phyloP scores from a whole-genome alignment of 306 rosid species.

The Pyrus pyrifolia region DNA sequence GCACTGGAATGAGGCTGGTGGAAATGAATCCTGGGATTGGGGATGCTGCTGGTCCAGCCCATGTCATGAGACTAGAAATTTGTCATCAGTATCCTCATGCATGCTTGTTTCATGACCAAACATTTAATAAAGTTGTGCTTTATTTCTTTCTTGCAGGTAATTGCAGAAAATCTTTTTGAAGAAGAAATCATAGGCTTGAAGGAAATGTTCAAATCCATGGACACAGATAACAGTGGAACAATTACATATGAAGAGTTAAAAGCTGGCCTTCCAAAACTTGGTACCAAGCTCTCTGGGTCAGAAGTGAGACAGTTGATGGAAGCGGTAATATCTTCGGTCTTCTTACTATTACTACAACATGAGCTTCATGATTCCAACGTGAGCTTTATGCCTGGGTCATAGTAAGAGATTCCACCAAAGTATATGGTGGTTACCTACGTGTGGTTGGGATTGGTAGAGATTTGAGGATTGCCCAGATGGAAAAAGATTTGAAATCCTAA shows the following conservation, averaged over 20 bases:
- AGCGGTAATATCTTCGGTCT: conserved; percentile 55
- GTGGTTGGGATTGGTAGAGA: too few species aligned
- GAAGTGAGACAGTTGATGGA: conserved; percentile 94
- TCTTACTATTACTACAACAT: not conserved
- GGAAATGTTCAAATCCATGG: conserved; percentile 98
- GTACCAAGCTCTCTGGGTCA: conserved; percentile 85
- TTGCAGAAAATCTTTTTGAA: conserved; percentile 95
- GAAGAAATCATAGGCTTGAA: conserved; percentile 94
- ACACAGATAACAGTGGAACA: conserved; percentile 95
- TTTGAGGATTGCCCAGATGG: too few species aligned
- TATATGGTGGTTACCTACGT: too few species aligned
- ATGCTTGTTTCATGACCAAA: not conserved
- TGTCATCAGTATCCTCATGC: not conserved
- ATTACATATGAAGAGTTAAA: conserved; percentile 88
- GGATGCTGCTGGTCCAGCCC: not conserved
- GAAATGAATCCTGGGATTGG: not conserved
- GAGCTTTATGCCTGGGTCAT: not conserved
- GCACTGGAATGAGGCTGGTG: not conserved
- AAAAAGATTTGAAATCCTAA: too few species aligned
- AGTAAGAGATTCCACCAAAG: too few species aligned
- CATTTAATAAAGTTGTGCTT: not conserved
- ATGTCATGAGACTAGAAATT: not conserved
- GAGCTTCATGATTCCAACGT: not conserved
- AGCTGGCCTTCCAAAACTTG: conserved; percentile 91
- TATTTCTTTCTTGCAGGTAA: conserved; percentile 47